Base-by-base conservation (phyloP, 2,329 filamentous ascomycete genomes). In the Knufia petricola region DNA sequence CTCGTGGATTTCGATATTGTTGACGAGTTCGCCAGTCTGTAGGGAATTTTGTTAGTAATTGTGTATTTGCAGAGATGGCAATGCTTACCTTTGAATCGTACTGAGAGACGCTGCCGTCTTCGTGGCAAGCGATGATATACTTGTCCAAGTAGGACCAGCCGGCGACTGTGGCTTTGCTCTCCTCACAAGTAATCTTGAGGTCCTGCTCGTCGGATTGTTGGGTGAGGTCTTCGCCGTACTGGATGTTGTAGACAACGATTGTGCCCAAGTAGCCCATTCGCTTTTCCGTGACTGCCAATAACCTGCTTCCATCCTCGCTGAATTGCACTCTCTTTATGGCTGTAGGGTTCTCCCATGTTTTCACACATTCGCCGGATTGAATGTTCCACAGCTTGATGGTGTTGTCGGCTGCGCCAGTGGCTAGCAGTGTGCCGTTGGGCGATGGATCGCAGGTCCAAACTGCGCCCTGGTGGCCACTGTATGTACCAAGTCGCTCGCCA, bases 361-460 rank as follows among this genome's bases (percentile, higher is more conserved):
- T 95, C 63, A 98, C 78, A 66, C 86, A 84, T 66, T 86, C 87
- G 66, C 92, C 92, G 13, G 85, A 85, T 78, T 88, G 85, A 67
- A 95, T 78, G 66, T 98, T 88, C 92, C 92, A 98, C 63, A 98
- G 78, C 64, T 89, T 82, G 70, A 98, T 90, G 38, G 90, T 95
- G 77, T 96, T 96, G 75, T 98, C 92, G 69, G 92, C 92, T 61
- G 89, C 92, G 62, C 92, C 92, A 53, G 87, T 94, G 64, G 90
- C 92, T 65, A 96, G 83, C 64, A 98, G 80, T 62, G 85, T 87
- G 56, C 84, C 86, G 62, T 88, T 88, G 57, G 90, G 89, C 73
- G 95, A 87, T 64, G 95, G 84, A 66, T 98, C 92, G 69, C 98
- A 85, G 55, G 92, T 95, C 92, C 92, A 98, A 74, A 98, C 85